A percentile compares a stretch with the other conserved stretches of the same genome.
These are phyloP conservation scores for Penicillium bovifimosum DNA, from an alignment of 495 filamentous ascomycete species.

Conservation along the genomic window DNA sequence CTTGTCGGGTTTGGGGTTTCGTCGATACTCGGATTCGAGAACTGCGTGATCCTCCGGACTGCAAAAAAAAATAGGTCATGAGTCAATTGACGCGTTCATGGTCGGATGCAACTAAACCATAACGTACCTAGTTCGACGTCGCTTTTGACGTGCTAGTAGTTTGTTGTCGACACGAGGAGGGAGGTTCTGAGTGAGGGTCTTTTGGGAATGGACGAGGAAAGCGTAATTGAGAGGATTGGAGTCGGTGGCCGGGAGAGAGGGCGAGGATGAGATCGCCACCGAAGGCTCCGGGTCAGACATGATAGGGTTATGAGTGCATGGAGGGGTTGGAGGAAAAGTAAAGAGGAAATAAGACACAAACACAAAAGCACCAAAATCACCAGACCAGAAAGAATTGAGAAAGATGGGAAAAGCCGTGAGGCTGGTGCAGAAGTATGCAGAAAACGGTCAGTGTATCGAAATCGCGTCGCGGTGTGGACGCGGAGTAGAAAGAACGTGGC, in stretches of 20 bases:
- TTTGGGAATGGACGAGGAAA: slow-evolving; percentile 65
- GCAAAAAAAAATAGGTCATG: slow-evolving; percentile 11
- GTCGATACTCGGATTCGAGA: slow-evolving; percentile 80
- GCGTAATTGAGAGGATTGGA: slow-evolving; percentile 47
- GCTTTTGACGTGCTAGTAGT: slow-evolving; percentile 60
- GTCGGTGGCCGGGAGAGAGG: slow-evolving; percentile 33
- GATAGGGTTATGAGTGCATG: slow-evolving; percentile 22
- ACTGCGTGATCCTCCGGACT: slow-evolving; percentile 86
- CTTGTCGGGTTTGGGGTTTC: slow-evolving; percentile 91
- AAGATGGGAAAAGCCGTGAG: slow-evolving; percentile 11
- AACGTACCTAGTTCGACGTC: slow-evolving; percentile 59
- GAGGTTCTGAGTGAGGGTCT: slow-evolving; percentile 55
- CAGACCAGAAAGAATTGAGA: slow-evolving; percentile 11
- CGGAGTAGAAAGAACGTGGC: slow-evolving; percentile 32
- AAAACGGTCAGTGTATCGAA: slow-evolving; percentile 12
- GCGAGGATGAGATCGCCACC: slow-evolving; percentile 33
- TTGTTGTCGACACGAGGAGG: slow-evolving; percentile 65
- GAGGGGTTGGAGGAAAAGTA: slow-evolving; percentile 2
- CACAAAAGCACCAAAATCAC: slow-evolving; percentile 2
- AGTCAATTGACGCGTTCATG: slow-evolving; percentile 13
- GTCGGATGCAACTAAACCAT: not conserved
- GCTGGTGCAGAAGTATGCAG: slow-evolving; percentile 21
- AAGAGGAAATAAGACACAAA: slow-evolving; percentile 6
- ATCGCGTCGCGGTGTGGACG: slow-evolving; percentile 45
- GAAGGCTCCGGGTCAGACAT: slow-evolving; percentile 38